Conservation (phyloP, 768 basidiomycete species). For the Suillus placidus region DNA sequence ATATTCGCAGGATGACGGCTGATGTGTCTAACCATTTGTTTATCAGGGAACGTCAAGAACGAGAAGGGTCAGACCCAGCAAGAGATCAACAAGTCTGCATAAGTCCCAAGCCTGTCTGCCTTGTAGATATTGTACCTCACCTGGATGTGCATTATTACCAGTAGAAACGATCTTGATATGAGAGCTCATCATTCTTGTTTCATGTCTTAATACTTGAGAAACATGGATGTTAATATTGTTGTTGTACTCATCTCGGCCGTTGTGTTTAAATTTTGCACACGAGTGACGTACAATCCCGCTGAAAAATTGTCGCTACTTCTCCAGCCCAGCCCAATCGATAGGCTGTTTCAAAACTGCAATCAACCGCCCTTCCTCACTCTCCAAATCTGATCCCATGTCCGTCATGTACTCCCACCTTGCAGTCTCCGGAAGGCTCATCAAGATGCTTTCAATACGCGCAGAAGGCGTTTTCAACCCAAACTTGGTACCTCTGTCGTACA, state of each 20-base stretch:
- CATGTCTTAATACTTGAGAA: neutral
- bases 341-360: slow-evolving; percentile 64
- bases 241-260: neutral
- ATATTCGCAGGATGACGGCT: fast-evolving
- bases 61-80: slow-evolving; percentile 61
- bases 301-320: neutral
- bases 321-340: slow-evolving; percentile 56
- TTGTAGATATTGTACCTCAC: neutral
- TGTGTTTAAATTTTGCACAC: neutral
- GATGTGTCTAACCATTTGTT: neutral
- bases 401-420: slow-evolving; percentile 91
- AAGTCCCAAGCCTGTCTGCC: neutral
- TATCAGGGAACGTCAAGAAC: slow-evolving; percentile 51
- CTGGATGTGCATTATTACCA: neutral
- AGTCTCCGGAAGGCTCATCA: slow-evolving; percentile 88
- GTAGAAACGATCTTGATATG: neutral
- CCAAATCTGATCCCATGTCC: slow-evolving; percentile 64
- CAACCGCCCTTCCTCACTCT: slow-evolving; percentile 67
- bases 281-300: neutral
- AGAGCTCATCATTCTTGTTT: neutral
- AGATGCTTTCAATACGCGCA: slow-evolving; percentile 84
- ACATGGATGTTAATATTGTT: too few species aligned
- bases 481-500: slow-evolving; percentile 86
- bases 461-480: slow-evolving; percentile 85
- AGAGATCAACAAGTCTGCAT: slow-evolving; percentile 47